phyloP scores from a whole-genome alignment of 768 basidiomycete genomes.

The Termitomyces sp. region DNA sequence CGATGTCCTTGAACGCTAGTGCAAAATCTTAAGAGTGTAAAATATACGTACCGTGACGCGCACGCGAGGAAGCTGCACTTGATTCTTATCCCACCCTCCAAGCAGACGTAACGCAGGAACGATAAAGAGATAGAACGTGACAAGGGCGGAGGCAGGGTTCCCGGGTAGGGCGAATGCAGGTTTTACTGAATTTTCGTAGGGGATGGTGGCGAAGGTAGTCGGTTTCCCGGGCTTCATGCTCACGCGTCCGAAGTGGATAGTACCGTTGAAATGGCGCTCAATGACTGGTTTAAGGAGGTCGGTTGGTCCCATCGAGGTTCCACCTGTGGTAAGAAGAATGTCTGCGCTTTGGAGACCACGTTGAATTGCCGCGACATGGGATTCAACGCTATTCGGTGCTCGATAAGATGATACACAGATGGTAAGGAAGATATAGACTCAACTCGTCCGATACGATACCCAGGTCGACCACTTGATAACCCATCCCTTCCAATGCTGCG shows the following conservation, averaged over 20 bases:
- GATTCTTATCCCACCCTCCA: slow-evolving; percentile 55
- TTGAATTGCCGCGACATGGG: slow-evolving; percentile 52
- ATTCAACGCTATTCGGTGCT: slow-evolving; percentile 35
- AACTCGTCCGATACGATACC: slow-evolving; percentile 78
- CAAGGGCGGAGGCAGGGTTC: slow-evolving; percentile 84
- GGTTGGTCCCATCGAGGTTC: slow-evolving; percentile 87
- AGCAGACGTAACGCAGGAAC: slow-evolving; percentile 70
- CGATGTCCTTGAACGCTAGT: slow-evolving; percentile 23
- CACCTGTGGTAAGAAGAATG: slow-evolving; percentile 79
- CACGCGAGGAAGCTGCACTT: slow-evolving; percentile 56
- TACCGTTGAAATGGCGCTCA: slow-evolving; percentile 70
- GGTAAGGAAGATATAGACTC: slow-evolving; percentile 14
- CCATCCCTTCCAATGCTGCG: slow-evolving; percentile 63
- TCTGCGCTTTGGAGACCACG: slow-evolving; percentile 61
- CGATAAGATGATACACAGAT: neutral
- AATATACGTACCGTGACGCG: slow-evolving; percentile 49
- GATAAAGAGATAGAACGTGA: slow-evolving; percentile 82
- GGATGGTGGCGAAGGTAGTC: slow-evolving; percentile 83
- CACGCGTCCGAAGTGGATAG: slow-evolving; percentile 82
- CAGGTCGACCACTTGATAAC: slow-evolving; percentile 73
- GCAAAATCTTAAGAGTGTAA: neutral
- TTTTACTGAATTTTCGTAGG: slow-evolving; percentile 38
- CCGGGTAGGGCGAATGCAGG: slow-evolving; percentile 84
- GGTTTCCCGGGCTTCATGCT: slow-evolving; percentile 84
- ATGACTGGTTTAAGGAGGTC: slow-evolving; percentile 88